phyloP scores from a whole-genome alignment of 441 rosid genomes.

The Euphorbia schlechtendalii region DNA sequence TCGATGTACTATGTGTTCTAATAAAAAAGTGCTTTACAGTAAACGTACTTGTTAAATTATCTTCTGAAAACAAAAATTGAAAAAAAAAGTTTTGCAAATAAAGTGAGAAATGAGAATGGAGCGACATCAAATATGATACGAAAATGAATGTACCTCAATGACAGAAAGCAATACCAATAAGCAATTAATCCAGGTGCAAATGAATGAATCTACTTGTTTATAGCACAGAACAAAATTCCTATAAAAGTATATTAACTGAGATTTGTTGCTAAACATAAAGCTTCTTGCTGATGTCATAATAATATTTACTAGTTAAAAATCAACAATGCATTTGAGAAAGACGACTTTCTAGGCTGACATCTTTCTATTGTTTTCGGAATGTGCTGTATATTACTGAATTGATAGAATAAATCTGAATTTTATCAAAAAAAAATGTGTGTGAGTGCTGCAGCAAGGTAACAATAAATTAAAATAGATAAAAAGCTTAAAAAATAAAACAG shows the following conservation, averaged over 20 bases:
- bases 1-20: too few species aligned
- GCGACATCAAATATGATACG: neutral
- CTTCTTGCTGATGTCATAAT: neutral
- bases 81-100: too few species aligned
- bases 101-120: neutral
- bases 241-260: neutral
- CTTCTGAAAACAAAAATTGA: too few species aligned
- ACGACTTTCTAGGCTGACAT: neutral
- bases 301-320: neutral
- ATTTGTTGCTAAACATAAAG: neutral
- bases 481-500: conserved; percentile 1
- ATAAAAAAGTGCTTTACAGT: too few species aligned
- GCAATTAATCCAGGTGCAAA: neutral
- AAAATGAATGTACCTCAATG: neutral
- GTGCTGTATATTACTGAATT: neutral
- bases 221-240: neutral
- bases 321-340: neutral
- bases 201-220: conserved; percentile 51
- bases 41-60: too few species aligned
- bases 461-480: too few species aligned
- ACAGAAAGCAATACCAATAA: neutral
- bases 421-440: too few species aligned
- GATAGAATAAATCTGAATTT: neutral
- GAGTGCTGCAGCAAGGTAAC: too few species aligned
- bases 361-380: neutral